Percentiles rank a stretch among this genome's conserved stretches.
phyloP scores from a whole-genome alignment of 148 eudicot species.

The Arbutus unedo region DNA sequence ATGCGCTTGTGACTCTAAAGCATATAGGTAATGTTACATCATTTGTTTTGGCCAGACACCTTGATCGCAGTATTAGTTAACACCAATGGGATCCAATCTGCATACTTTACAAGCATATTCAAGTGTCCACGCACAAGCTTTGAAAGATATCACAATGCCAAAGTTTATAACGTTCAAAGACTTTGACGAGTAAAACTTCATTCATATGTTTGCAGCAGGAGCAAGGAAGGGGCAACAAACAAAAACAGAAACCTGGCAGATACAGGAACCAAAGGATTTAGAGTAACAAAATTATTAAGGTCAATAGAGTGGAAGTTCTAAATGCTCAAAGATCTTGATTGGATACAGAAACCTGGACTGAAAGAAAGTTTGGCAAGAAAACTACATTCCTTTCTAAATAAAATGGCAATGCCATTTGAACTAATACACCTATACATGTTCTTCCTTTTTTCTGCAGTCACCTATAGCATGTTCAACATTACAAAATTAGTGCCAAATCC shows the following conservation, averaged over 20 bases:
- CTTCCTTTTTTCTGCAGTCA: too few relatives aligned
- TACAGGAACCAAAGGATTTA: not conserved
- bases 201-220: not conserved
- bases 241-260: not conserved
- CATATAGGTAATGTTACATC: too few relatives aligned
- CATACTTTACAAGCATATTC: not conserved
- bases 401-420: not conserved
- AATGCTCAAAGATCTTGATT: not conserved
- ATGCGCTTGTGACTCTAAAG: not conserved
- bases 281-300: not conserved
- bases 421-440: not conserved
- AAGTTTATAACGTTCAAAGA: not conserved
- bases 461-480: not conserved
- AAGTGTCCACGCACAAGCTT: not conserved
- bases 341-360: not conserved
- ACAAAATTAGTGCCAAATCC: not conserved
- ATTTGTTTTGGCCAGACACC: not conserved
- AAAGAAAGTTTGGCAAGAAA: not conserved
- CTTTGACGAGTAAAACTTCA: not conserved
- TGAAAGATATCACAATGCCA: not conserved
- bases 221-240: not conserved
- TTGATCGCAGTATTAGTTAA: not conserved
- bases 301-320: not conserved
- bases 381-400: not conserved
- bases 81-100: not conserved